phyloP scores from a whole-genome alignment of 306 rosid species.

The Lathyrus sativus region DNA sequence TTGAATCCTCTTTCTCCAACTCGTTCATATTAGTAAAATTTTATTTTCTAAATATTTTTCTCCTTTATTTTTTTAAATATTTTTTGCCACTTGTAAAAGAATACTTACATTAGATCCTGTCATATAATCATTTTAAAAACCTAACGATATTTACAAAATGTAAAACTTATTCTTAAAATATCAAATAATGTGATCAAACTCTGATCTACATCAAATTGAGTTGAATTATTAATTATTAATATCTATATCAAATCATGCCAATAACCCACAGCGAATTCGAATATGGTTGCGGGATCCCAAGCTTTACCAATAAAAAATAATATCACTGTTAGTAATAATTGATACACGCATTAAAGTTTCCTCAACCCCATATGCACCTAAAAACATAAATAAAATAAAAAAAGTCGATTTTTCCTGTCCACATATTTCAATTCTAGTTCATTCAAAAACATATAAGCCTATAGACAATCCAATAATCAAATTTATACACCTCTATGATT shows the following conservation, averaged over 20 bases:
- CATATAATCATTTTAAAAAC: no score
- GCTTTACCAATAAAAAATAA: not conserved
- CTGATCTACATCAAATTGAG: not conserved
- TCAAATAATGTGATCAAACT: not conserved
- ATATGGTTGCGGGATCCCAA: not conserved
- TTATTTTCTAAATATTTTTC: no score
- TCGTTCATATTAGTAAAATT: no score
- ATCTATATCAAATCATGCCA: no score
- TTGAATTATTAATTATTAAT: no score
- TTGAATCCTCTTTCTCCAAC: no score
- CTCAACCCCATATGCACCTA: not conserved
- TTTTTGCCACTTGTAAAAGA: no score
- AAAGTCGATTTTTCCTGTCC: not conserved
- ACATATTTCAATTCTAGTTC: constrained; percentile 5
- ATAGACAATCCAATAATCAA: constrained; percentile 10
- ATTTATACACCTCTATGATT: constrained; percentile 26
- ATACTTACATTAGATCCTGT: no score
- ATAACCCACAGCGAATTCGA: not conserved
- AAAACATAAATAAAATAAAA: not conserved
- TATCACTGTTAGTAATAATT: not conserved
- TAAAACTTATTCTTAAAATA: no score
- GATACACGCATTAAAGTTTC: not conserved
- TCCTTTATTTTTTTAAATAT: no score
- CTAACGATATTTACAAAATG: no score
- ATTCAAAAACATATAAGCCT: constrained; percentile 3